These are phyloP conservation scores for Wallemia hederae DNA, from an alignment of 1,284 basidiomycete genomes.

Conservation along the genomic window DNA sequence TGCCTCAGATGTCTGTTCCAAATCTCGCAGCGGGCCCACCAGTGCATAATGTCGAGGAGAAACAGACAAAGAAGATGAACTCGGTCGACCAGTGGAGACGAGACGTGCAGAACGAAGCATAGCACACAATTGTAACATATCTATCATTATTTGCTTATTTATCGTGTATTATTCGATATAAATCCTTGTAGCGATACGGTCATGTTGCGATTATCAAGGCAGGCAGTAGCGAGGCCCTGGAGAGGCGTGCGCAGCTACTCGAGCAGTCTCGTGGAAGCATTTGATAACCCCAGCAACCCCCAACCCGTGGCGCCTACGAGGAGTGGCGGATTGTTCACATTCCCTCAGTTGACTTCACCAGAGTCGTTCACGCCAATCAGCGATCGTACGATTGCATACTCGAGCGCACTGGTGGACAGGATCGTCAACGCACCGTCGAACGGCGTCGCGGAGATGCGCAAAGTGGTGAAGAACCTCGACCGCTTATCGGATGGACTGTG, in stretches of 20 bases:
- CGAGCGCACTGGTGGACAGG: slow-evolving; percentile 39
- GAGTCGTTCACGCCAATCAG: slow-evolving; percentile 31
- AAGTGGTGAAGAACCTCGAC: slow-evolving; percentile 78
- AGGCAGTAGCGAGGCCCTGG: neutral
- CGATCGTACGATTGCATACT: slow-evolving; percentile 37
- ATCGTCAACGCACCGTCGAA: slow-evolving; percentile 33
- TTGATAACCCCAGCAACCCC: slow-evolving; percentile 28
- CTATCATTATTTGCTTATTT: neutral
- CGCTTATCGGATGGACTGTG: slow-evolving; percentile 81
- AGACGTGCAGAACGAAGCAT: neutral
- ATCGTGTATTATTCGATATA: neutral
- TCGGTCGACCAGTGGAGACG: neutral
- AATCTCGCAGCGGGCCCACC: neutral
- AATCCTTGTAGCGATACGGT: neutral
- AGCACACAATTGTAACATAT: neutral
- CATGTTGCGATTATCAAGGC: neutral
- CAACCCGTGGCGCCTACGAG: slow-evolving; percentile 17
- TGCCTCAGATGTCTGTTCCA: neutral
- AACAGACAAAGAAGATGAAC: neutral
- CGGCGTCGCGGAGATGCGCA: slow-evolving; percentile 34
- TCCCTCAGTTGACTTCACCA: slow-evolving; percentile 30
- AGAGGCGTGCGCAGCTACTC: neutral
- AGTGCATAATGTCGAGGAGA: neutral
- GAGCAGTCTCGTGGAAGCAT: slow-evolving; percentile 27
- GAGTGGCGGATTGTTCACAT: slow-evolving; percentile 40